A percentile compares a stretch with the other conserved stretches of the same genome.
phyloP scores from a whole-genome alignment of 768 basidiomycete genomes.

The Myochromella boudieri region DNA sequence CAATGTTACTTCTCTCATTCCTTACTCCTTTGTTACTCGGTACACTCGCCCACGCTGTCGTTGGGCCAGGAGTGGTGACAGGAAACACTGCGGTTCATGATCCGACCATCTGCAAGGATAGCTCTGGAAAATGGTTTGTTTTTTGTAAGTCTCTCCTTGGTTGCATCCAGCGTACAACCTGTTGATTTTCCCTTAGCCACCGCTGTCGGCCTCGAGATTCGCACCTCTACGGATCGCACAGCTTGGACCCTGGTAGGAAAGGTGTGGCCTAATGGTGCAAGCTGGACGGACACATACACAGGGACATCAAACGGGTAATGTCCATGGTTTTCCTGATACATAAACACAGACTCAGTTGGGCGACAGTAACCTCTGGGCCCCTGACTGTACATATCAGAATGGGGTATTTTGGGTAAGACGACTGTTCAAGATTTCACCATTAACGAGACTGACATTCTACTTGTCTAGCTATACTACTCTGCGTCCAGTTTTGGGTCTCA shows the following conservation, averaged over 20 bases:
- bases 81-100: conserved; percentile 44
- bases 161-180: neutral
- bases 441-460: conserved; percentile 1
- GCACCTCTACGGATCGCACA: conserved; percentile 47
- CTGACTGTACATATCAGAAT: conserved; percentile 34
- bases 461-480: conserved; percentile 49
- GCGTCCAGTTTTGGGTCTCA: conserved; percentile 56
- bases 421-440: neutral
- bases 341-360: neutral
- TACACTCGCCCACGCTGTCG: conserved; percentile 22
- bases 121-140: conserved; percentile 43
- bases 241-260: conserved; percentile 44
- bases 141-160: conserved; percentile 35
- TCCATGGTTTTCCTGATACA: neutral
- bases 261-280: conserved; percentile 51
- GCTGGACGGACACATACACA: conserved; percentile 51
- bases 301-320: conserved; percentile 43
- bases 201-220: conserved; percentile 46
- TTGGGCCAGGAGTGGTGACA: conserved; percentile 34
- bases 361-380: conserved; percentile 38
- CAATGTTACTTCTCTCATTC: conserved; percentile 13
- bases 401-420: conserved; percentile 27
- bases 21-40: conserved; percentile 9
- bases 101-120: conserved; percentile 50
- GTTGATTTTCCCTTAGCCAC: conserved; percentile 30